Base-by-base conservation (phyloP, 805 yeast species). In the Saccharomycopsis capsularis region DNA sequence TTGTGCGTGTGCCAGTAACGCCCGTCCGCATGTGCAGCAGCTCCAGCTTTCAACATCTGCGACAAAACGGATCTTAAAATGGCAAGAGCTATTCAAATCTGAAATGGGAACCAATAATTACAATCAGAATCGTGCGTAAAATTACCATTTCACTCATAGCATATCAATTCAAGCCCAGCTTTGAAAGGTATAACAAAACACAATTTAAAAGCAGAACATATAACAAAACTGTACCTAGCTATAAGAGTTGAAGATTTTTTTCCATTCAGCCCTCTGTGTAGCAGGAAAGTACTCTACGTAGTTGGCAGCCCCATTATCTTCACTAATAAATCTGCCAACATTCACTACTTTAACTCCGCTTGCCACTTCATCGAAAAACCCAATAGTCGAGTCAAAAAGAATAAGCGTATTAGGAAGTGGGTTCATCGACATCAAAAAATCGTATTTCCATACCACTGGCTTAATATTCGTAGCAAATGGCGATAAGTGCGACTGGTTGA, bases 401-500 rank as follows among this genome's bases (percentile, higher is more conserved):
- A 88, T 66, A 30, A 75, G 51, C 2, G 71, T 69, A 3, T 81
- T 75, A 0, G 99, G 99, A 40, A 89, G 66, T 1, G 97, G 98
- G 40, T 82, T 76, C 45, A 93, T 62, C 21, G 82, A 71, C 53
- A 91, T 68, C 3, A 78, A 67, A 55, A 81, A 80, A 60, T 87
- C 95, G 57, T 76, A 75, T 51, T 80, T 81, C 69, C 95, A 77
- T 19, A 77, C 68, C 1, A 86, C 70, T 0, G 95, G 85, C 52
- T 86, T 74, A 24, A 77, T 66, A 21, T 70, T 64, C 18, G 69
- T 64, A 2, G 79, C 67, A 59, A 90, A 88, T 11, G 99, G 99
- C 29, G 93, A 84, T 41, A 93, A 63, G 59, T 79, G 84, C 0
- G 93, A 93, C 65, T 93, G 99, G 59, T 87, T 95, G 11, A 93